Percentiles rank a stretch among this genome's conserved stretches.
These are phyloP conservation scores for Leccinum ponderosum DNA, from an alignment of 1,284 basidiomycete species.

Conservation along the genomic window DNA sequence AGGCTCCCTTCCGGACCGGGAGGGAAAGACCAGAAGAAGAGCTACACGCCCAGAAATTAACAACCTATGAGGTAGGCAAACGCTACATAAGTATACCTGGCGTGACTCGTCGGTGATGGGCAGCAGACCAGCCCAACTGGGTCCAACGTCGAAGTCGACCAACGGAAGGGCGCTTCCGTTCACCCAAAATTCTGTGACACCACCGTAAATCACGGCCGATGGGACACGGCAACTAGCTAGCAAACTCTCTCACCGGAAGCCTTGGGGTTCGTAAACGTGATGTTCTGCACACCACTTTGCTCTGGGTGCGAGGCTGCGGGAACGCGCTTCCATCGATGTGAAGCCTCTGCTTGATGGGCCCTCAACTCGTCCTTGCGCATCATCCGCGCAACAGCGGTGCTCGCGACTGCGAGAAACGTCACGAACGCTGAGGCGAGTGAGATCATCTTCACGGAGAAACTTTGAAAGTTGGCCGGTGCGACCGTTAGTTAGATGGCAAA, in stretches of 20 bases:
- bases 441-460: neutral
- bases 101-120: conserved; percentile 74
- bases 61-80: conserved; percentile 62
- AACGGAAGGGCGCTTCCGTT: conserved; percentile 69
- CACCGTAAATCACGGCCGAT: neutral
- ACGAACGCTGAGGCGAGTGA: neutral
- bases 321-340: conserved; percentile 38
- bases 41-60: conserved; percentile 50
- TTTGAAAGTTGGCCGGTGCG: neutral
- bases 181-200: conserved; percentile 65
- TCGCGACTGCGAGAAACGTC: neutral
- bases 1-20: conserved; percentile 68
- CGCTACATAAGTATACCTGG: conserved; percentile 42
- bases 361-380: conserved; percentile 3
- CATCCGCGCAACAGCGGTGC: neutral
- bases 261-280: conserved; percentile 69
- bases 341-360: conserved; percentile 33
- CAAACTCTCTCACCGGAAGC: conserved; percentile 60
- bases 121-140: conserved; percentile 58
- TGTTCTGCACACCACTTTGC: conserved; percentile 48
- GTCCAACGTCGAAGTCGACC: conserved; percentile 67
- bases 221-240: neutral
- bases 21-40: conserved; percentile 90
- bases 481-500: neutral
- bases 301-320: neutral